These are phyloP conservation scores for Rhizophora mangle DNA, from an alignment of 345 rosid species.

Conservation along the genomic window DNA sequence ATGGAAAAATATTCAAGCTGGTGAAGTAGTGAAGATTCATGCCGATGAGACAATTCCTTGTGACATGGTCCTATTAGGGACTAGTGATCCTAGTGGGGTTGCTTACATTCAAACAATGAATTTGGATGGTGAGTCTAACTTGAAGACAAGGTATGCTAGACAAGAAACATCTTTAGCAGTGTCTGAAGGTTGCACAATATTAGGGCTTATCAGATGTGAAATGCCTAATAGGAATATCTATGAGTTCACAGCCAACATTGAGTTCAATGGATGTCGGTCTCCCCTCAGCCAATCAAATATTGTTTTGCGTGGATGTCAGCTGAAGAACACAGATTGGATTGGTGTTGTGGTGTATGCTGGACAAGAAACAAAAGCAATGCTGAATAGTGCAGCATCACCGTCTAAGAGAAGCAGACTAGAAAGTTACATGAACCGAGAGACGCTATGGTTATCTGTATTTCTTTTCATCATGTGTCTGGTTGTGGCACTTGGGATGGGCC, in stretches of 20 bases:
- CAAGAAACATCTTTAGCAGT: slow-evolving; percentile 54
- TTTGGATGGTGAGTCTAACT: slow-evolving; percentile 75
- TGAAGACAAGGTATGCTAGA: slow-evolving; percentile 75
- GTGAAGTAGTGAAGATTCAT: slow-evolving; percentile 58
- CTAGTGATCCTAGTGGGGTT: slow-evolving; percentile 72
- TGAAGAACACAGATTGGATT: slow-evolving; percentile 70
- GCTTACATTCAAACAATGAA: slow-evolving; percentile 81
- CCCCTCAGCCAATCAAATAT: slow-evolving; percentile 74
- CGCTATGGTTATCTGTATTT: slow-evolving; percentile 62
- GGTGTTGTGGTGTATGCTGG: slow-evolving; percentile 80
- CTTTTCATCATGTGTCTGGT: slow-evolving; percentile 65
- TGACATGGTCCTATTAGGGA: slow-evolving; percentile 66
- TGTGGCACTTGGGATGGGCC: slow-evolving; percentile 59
- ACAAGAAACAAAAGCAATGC: slow-evolving; percentile 82
- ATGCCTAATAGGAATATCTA: slow-evolving; percentile 76
- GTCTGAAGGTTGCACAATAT: slow-evolving; percentile 38
- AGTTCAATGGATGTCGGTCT: slow-evolving; percentile 50
- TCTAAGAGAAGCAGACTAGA: slow-evolving; percentile 75
- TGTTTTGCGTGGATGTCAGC: slow-evolving; percentile 74
- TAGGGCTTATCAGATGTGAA: slow-evolving; percentile 70
- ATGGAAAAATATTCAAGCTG: slow-evolving; percentile 67
- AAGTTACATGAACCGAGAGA: slow-evolving; percentile 75
- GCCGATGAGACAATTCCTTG: slow-evolving; percentile 66
- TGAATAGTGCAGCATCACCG: slow-evolving; percentile 71
- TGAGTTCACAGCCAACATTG: slow-evolving; percentile 76